Conservation (phyloP, 73 alveolate genomes). For the Paramecium tetraurelia region DNA sequence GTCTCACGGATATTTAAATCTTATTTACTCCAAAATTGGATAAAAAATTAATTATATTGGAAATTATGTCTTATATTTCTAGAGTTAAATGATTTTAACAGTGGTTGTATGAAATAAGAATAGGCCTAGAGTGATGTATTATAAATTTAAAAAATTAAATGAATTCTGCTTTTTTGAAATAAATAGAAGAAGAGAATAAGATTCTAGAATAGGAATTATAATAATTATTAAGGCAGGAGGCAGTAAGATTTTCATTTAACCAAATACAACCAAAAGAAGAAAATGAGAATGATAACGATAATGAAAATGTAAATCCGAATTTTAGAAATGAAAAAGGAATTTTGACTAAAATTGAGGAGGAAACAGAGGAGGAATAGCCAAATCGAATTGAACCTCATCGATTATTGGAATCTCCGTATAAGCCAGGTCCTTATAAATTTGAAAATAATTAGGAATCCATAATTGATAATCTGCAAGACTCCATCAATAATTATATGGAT, state of each 20-base stretch:
- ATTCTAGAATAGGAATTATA: constrained; percentile 25
- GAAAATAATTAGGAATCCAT: not conserved
- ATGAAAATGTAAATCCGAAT: not conserved
- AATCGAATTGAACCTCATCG: constrained; percentile 23
- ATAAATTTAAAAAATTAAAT: not conserved
- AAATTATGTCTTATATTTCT: no score
- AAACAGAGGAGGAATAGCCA: not conserved
- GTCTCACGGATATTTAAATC: no score
- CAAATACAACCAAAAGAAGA: not conserved
- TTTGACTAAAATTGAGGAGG: not conserved
- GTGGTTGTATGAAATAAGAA: not conserved
- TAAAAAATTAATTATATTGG: no score
- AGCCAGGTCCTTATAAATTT: not conserved
- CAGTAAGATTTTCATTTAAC: not conserved
- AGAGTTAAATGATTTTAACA: not conserved
- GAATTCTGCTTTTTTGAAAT: constrained; percentile 17
- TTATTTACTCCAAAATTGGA: no score
- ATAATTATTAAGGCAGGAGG: not conserved
- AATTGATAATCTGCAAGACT: not conserved
- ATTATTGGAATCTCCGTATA: not conserved
- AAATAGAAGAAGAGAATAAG: constrained; percentile 25
- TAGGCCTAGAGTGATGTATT: not conserved
- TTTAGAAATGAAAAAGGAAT: not conserved
- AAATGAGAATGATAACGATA: not conserved
- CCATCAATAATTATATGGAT: not conserved